Conservation (phyloP, 2,329 filamentous ascomycete genomes). For the Aspergillus japonicus region DNA sequence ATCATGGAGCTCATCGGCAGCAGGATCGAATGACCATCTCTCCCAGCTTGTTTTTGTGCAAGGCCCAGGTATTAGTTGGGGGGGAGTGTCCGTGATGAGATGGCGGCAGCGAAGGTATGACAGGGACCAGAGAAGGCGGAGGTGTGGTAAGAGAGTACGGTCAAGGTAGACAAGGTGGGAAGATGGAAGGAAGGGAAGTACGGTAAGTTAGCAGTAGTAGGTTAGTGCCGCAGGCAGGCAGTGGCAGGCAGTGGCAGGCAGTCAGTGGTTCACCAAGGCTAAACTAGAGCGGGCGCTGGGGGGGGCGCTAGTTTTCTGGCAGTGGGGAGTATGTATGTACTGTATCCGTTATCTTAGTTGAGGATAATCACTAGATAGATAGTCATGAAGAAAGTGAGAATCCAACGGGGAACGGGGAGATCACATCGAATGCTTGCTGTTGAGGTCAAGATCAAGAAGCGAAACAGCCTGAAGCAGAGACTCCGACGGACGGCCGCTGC, state of each 20-base stretch:
- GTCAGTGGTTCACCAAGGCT: background rate
- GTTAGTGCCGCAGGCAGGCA: background rate
- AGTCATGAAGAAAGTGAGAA: too few species aligned
- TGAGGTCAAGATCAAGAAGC: too few species aligned
- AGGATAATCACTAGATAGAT: too few species aligned
- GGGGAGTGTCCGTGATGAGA: background rate
- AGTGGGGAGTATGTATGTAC: background rate
- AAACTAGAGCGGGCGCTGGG: background rate
- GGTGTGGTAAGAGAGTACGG: background rate
- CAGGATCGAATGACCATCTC: conserved; percentile 53
- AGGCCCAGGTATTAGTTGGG: background rate
- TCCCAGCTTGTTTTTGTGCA: conserved; percentile 28
- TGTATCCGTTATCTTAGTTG: too few species aligned
- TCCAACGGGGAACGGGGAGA: too few species aligned
- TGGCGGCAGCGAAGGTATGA: background rate
- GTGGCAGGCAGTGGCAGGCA: background rate
- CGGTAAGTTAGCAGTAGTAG: too few species aligned
- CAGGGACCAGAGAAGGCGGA: background rate
- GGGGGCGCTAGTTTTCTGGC: background rate
- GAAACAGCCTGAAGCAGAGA: too few species aligned
- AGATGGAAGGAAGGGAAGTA: background rate
- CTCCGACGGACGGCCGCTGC: too few species aligned
- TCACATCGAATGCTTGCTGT: too few species aligned
- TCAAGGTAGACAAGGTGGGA: background rate
- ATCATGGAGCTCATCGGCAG: conserved; percentile 69